Base-by-base conservation (phyloP, 2,329 filamentous ascomycete genomes). In the Cladosporium colombiae region DNA sequence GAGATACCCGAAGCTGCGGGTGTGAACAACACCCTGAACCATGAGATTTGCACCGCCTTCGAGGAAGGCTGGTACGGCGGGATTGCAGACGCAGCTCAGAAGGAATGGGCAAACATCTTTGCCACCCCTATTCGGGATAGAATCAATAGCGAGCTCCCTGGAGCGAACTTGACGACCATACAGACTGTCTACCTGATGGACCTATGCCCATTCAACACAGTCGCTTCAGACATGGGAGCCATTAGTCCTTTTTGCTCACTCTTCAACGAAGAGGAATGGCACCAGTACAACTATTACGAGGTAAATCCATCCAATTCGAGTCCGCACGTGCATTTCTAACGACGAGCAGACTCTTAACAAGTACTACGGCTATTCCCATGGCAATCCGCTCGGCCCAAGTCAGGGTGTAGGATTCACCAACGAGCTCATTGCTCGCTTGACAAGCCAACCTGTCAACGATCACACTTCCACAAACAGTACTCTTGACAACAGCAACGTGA, bases 371-470 rank as follows among this genome's bases (percentile, higher is more conserved):
- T 93, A 89, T 77, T 87, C 89, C 13, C 84, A 85, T 31, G 93
- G 93, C 16, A 93, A 92, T 74, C 85, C 88, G 0, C 84, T 97
- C 7, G 93, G 91, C 0, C 86, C 93, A 6, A 92, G 92, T 0
- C 92, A 96, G 77, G 93, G 93, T 1, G 90, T 95, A 1, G 93
- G 93, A 2, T 97, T 89, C 73, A 88, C 89, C 64, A 96, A 96
- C 77, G 93, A 97, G 81, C 86, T 97, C 13, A 85, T 97, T 63
- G 90, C 93, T 5, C 87, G 93, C 31, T 80, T 97, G 68, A 96
- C 91, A 0, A 81, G 83, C 35, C 77, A 81, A 18, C 84, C 90
- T 0, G 91, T 97, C 0, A 71, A 82, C 0, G 92, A 96, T 75
- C 78, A 86, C 66, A 96, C 92, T 0, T 88, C 83, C 64, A 92